Evolutionary conservation across 2,329 filamentous ascomycete species (phyloP), one percentile per base, ranked within the genome.

Genomic region (Fusarium tanahbumbuense): DNA sequence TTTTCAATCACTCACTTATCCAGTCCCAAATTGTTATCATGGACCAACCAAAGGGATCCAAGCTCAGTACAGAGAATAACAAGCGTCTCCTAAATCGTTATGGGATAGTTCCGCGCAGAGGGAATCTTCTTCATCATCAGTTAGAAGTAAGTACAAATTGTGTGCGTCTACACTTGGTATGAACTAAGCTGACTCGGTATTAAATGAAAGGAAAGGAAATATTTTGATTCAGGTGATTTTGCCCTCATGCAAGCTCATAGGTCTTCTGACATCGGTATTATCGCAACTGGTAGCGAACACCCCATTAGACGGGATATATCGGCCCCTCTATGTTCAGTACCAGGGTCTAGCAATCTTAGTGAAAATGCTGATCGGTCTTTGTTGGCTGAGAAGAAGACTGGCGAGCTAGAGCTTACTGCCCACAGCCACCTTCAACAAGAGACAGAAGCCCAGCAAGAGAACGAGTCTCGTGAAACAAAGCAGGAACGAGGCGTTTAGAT

Each of bases 221-320:
- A 68, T 27, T 73, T 73, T 15, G 68, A 73, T 27, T 73, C 68
- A 12, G 68, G 70, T 16, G 68, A 73, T 46, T 72, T 73, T 50
- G 68, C 70, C 20, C 68, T 73, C 12, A 54, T 46, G 18, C 55
- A 73, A 58, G 70, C 70, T 45, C 49, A 60, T n/a, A 56, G 18
- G 22, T 32, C 66, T 25, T 72, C 70, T 9, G 46, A 70, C 22
- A 71, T 71, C 13, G 70, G 70, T 41, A 28, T 40, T 8, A 47
- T 72, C 20, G 48, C 37, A 28, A 72, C 68, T 20, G 70, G 70
- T 28, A 60, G 23, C 34, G 48, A 72, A 53, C 66, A 72, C 46
- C 68, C 70, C 11, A 8, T 58, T 18, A 66, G 70, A 2, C n/a
- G 44, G 23, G 49, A 61, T 3, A 70, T 72, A 49, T 60, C 70